Conservation (phyloP, 176 grass and related monocot genomes). For the Paspalum vaginatum region DNA sequence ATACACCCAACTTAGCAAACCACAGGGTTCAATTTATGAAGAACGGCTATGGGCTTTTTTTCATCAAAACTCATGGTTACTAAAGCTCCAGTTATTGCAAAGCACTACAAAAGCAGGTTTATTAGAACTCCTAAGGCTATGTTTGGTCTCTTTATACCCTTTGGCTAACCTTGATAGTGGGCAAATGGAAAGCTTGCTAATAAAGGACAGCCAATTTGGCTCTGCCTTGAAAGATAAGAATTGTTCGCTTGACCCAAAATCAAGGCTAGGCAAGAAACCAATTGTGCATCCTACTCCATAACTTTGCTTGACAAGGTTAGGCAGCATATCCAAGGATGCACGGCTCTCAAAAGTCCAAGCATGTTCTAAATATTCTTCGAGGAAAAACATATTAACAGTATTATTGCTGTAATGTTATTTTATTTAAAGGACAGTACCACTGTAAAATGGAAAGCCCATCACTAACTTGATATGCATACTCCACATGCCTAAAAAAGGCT, state of each 20-base stretch:
- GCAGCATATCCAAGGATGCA: neutral
- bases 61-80: neutral
- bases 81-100: neutral
- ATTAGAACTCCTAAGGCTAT: neutral
- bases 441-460: neutral
- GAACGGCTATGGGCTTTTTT: neutral
- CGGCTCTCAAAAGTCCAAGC: neutral
- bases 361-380: neutral
- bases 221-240: neutral
- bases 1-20: neutral
- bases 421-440: neutral
- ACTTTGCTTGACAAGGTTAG: neutral
- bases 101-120: neutral
- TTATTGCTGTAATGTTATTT: no score
- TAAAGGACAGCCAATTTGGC: neutral
- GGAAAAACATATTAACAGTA: neutral
- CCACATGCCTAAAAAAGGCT: neutral
- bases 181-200: neutral
- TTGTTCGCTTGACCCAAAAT: neutral
- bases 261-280: neutral
- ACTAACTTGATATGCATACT: conserved; percentile 8
- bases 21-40: neutral
- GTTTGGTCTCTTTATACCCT: neutral
- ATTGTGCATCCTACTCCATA: neutral
- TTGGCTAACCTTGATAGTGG: neutral